phyloP scores from a whole-genome alignment of 1,284 basidiomycete species.

The Ceratobasidium sp. region DNA sequence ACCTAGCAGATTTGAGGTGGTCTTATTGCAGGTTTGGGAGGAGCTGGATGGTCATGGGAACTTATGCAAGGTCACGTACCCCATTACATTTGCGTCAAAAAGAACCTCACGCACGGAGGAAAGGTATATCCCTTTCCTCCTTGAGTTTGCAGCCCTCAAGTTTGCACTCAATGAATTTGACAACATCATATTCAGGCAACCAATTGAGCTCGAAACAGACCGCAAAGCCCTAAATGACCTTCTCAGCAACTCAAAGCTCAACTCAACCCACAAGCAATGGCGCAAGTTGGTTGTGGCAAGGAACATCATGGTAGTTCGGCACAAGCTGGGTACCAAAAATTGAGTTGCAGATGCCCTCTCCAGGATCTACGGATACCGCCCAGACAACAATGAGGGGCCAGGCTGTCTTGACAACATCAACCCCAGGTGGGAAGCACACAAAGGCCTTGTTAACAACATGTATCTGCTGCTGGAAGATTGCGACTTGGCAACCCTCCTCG shows the following conservation, averaged over 20 bases:
- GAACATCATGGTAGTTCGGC: slow-evolving; percentile 39
- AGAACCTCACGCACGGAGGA: too few species aligned
- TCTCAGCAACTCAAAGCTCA: slow-evolving; percentile 38
- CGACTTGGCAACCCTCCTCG: neutral
- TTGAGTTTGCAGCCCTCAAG: slow-evolving; percentile 29
- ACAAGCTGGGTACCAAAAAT: slow-evolving; percentile 42
- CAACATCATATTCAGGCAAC: slow-evolving; percentile 40
- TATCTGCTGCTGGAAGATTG: neutral
- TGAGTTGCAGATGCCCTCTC: slow-evolving; percentile 43
- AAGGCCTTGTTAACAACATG: slow-evolving; percentile 30
- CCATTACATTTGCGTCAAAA: too few species aligned
- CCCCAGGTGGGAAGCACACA: slow-evolving; percentile 2
- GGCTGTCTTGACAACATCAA: neutral
- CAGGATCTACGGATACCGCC: slow-evolving; percentile 8
- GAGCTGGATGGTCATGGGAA: too few species aligned
- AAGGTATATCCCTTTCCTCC: too few species aligned
- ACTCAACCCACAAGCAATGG: slow-evolving; percentile 29
- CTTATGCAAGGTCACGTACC: neutral
- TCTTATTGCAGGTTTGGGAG: too few species aligned
- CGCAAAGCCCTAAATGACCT: slow-evolving; percentile 46
- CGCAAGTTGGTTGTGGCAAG: slow-evolving; percentile 21
- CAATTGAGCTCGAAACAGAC: slow-evolving; percentile 46
- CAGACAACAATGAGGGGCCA: neutral
- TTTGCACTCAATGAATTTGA: slow-evolving; percentile 45
- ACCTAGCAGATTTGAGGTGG: neutral